Percentiles rank a stretch among this genome's conserved stretches.
Evolutionary conservation across 306 rosid genomes (phyloP).

Genomic region (Acacia acuminata): DNA sequence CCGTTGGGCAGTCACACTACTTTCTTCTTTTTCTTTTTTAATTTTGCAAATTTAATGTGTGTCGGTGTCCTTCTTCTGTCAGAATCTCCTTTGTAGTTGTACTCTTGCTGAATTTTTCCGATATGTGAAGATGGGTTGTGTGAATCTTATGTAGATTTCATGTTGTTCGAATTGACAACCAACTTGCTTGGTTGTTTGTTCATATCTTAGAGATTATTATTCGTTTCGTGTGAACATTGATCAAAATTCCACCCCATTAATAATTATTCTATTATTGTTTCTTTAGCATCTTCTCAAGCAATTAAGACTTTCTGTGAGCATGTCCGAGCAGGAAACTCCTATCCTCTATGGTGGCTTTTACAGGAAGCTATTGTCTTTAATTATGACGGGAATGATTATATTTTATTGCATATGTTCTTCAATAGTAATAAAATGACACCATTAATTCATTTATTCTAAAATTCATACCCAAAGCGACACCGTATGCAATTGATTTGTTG

Average conservation of each 20-base stretch:
- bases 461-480: neutral
- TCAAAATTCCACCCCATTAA: neutral
- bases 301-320: neutral
- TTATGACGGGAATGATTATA: neutral
- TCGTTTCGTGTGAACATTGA: conserved; percentile 1
- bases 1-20: conserved; percentile 2
- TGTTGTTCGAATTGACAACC: neutral
- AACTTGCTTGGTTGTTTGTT: neutral
- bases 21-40: neutral
- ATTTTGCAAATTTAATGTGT: too few species aligned
- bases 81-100: neutral
- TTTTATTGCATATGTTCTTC: neutral
- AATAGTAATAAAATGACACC: neutral
- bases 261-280: neutral
- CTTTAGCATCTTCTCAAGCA: neutral
- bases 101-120: neutral
- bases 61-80: neutral
- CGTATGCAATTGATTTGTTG: neutral
- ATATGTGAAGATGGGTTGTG: neutral
- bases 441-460: neutral
- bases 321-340: neutral
- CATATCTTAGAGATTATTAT: neutral
- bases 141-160: conserved; percentile 7
- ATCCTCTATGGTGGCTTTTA: neutral
- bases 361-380: neutral